Evolutionary conservation across 140 eudicot species (phyloP).

Genomic region (Flaveria floridana): DNA sequence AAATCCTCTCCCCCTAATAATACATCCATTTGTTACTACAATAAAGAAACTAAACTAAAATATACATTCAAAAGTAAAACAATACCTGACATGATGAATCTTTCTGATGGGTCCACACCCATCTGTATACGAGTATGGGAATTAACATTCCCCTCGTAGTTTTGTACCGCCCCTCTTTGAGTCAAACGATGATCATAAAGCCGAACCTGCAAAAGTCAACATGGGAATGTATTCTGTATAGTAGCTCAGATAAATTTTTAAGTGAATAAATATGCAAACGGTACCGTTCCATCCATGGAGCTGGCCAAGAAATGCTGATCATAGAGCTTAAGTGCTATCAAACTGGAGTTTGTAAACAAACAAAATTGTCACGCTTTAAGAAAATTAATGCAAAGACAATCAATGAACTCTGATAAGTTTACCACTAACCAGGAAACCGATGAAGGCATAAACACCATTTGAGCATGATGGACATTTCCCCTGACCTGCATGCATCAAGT

Average conservation of each 20-base stretch:
- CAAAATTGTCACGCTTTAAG: neutral
- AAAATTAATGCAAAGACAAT: neutral
- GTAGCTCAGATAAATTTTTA: conserved; percentile 7
- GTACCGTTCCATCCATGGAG: conserved; percentile 99
- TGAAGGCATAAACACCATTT: conserved; percentile 66
- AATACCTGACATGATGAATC: conserved; percentile 72
- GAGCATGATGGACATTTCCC: conserved; percentile 40
- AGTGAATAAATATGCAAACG: conserved; percentile 10
- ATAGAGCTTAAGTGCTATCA: conserved; percentile 60
- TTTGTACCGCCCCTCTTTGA: conserved; percentile 70
- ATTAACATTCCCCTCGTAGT: conserved; percentile 77
- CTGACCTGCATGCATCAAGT: conserved; percentile 51
- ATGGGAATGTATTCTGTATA: conserved; percentile 4
- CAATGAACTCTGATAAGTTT: conserved; percentile 2
- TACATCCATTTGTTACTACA: conserved; percentile 1
- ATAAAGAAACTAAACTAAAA: neutral
- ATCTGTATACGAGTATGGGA: conserved; percentile 74
- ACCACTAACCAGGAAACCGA: conserved; percentile 72
- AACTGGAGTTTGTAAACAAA: conserved; percentile 51
- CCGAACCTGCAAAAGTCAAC: conserved; percentile 53
- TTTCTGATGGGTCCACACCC: conserved; percentile 81
- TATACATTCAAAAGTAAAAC: neutral
- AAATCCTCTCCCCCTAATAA: conserved; percentile 86
- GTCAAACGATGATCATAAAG: conserved; percentile 82
- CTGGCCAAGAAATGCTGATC: conserved; percentile 89